phyloP scores from a whole-genome alignment of 2,329 filamentous ascomycete genomes.

The Hirsutella minnesotensis region DNA sequence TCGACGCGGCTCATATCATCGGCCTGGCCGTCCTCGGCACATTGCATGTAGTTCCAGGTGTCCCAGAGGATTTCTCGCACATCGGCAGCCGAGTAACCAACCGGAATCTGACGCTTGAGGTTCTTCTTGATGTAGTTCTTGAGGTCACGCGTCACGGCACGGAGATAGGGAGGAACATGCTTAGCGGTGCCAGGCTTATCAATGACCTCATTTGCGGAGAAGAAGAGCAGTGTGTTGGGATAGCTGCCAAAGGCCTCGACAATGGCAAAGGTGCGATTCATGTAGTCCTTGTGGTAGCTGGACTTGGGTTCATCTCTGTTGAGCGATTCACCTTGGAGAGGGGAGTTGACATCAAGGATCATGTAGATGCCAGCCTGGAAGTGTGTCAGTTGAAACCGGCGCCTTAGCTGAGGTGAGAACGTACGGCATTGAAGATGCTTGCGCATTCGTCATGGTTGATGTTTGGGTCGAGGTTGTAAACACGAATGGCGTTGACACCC shows the following conservation, averaged over 20 bases:
- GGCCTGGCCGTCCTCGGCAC: constrained; percentile 40
- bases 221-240: constrained; percentile 60
- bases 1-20: constrained; percentile 54
- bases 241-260: constrained; percentile 57
- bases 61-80: constrained; percentile 63
- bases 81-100: constrained; percentile 73
- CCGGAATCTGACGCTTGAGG: constrained; percentile 55
- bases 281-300: constrained; percentile 46
- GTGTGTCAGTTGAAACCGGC: not conserved
- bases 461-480: constrained; percentile 57
- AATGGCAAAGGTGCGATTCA: constrained; percentile 55
- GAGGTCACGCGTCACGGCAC: constrained; percentile 66
- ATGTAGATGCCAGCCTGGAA: constrained; percentile 54
- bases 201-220: constrained; percentile 71
- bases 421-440: constrained; percentile 52
- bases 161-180: constrained; percentile 55
- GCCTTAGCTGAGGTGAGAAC: constrained; percentile 4
- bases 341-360: constrained; percentile 58
- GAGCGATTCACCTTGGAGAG: constrained; percentile 45
- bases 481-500: constrained; percentile 55
- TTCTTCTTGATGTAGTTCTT: constrained; percentile 71
- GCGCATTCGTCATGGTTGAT: constrained; percentile 56
- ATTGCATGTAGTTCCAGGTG: constrained; percentile 66
- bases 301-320: constrained; percentile 43
- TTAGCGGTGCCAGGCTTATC: constrained; percentile 49